phyloP scores from a whole-genome alignment of 1,284 basidiomycete genomes.

The Ganoderma boninense region DNA sequence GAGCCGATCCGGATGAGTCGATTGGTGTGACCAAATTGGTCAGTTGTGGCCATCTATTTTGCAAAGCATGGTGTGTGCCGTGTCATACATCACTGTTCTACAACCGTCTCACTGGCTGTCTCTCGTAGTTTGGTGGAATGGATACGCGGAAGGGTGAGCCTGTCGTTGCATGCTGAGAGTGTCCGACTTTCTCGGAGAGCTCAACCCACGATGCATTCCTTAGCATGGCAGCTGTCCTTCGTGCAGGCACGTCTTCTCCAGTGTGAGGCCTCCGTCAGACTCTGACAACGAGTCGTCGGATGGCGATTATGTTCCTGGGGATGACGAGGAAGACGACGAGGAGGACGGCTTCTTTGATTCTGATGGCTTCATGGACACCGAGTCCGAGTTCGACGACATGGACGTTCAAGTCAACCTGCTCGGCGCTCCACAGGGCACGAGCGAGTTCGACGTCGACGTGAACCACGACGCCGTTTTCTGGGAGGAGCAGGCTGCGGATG shows the following conservation, averaged over 20 bases:
- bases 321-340: constrained; percentile 47
- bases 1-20: constrained; percentile 24
- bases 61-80: constrained; percentile 63
- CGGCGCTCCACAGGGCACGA: constrained; percentile 29
- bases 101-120: not conserved
- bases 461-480: constrained; percentile 19
- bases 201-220: constrained; percentile 5
- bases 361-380: constrained; percentile 50
- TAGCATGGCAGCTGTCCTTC: constrained; percentile 78
- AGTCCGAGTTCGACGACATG: constrained; percentile 34
- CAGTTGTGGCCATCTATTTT: constrained; percentile 73
- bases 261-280: constrained; percentile 57
- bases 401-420: constrained; percentile 41
- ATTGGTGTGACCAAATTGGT: constrained; percentile 63
- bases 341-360: constrained; percentile 50
- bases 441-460: constrained; percentile 12
- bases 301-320: constrained; percentile 68
- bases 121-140: constrained; percentile 63
- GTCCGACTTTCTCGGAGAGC: constrained; percentile 19
- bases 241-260: constrained; percentile 66
- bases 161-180: not conserved
- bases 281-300: constrained; percentile 72
- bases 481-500: constrained; percentile 34
- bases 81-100: constrained; percentile 4
- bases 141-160: constrained; percentile 62